Conservation (phyloP, 345 rosid species). For the Melaleuca alternifolia region DNA sequence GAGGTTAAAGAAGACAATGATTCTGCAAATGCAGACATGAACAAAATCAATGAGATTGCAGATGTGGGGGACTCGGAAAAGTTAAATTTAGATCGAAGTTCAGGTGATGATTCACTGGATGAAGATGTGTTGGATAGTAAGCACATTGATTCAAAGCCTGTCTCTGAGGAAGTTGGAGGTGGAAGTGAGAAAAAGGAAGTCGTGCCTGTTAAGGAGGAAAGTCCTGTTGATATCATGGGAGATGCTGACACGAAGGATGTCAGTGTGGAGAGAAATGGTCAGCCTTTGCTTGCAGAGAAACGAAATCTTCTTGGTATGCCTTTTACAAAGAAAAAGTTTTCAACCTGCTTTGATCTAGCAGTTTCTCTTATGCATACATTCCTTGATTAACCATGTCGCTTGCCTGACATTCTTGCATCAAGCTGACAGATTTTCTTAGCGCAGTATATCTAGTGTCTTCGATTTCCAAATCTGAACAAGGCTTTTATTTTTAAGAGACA, state of each 20-base stretch:
- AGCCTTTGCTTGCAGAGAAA: constrained; percentile 48
- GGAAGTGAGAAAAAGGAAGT: constrained; percentile 35
- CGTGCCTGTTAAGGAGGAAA: constrained; percentile 31
- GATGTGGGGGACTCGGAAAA: constrained; percentile 81
- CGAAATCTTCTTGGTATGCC: constrained; percentile 69
- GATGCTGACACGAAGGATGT: constrained; percentile 28
- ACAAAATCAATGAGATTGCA: constrained; percentile 48
- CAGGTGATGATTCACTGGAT: constrained; percentile 96
- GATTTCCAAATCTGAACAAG: not conserved
- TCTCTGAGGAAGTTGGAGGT: constrained; percentile 41
- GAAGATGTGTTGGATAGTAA: constrained; percentile 81
- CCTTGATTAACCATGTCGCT: not conserved
- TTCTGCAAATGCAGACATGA: constrained; percentile 57
- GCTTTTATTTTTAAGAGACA: not conserved
- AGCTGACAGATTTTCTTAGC: not conserved
- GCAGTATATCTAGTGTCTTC: not conserved
- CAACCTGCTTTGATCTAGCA: not conserved
- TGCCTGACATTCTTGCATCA: not conserved
- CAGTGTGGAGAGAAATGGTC: constrained; percentile 24
- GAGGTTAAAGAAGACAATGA: constrained; percentile 50
- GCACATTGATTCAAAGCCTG: constrained; percentile 56
- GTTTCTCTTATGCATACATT: not conserved
- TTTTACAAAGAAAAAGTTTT: not conserved
- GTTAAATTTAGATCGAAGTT: constrained; percentile 89
- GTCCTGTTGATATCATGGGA: constrained; percentile 32